A percentile compares a stretch with the other conserved stretches of the same genome.
These are phyloP conservation scores for Pythium brassicae DNA, from an alignment of 352 stramenopile species.

Conservation along the genomic window DNA sequence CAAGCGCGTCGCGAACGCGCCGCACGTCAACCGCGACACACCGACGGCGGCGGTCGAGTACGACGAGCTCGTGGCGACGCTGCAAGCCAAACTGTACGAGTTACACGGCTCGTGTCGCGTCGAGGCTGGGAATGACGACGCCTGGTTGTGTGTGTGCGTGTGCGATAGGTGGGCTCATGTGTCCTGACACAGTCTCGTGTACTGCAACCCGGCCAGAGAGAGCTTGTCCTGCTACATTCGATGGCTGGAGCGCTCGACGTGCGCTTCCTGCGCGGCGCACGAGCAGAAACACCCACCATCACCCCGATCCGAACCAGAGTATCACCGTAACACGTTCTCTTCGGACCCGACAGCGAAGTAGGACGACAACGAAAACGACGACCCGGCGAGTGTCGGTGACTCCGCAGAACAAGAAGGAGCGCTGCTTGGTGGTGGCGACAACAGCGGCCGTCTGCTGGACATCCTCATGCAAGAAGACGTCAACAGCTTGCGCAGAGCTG, in stretches of 20 bases:
- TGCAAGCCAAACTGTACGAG: constrained; percentile 54
- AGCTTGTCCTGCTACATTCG: constrained; percentile 54
- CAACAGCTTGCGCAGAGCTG: constrained; percentile 28
- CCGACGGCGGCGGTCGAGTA: constrained; percentile 14
- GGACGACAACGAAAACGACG: neutral
- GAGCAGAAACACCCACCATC: neutral
- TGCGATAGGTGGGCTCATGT: neutral
- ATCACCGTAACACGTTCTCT: too few relatives aligned
- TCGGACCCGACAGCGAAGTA: neutral
- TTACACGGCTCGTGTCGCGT: too few relatives aligned
- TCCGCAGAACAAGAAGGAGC: neutral
- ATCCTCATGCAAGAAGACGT: constrained; percentile 51
- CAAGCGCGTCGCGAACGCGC: constrained; percentile 75
- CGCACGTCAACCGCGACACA: constrained; percentile 67
- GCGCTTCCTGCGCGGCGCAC: constrained; percentile 7
- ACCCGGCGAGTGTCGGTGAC: neutral
- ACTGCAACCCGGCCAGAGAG: constrained; percentile 15
- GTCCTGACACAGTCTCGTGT: neutral
- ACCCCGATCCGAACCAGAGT: too few relatives aligned
- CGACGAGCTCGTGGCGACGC: constrained; percentile 28
- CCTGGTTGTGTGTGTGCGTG: neutral
- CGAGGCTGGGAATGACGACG: too few relatives aligned
- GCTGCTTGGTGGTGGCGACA: neutral
- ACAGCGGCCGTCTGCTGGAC: constrained; percentile 6
- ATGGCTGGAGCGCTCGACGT: constrained; percentile 26